A percentile compares a stretch with the other conserved stretches of the same genome.
Conservation (phyloP, 768 basidiomycete genomes). For the Punctularia strigosozonata region DNA sequence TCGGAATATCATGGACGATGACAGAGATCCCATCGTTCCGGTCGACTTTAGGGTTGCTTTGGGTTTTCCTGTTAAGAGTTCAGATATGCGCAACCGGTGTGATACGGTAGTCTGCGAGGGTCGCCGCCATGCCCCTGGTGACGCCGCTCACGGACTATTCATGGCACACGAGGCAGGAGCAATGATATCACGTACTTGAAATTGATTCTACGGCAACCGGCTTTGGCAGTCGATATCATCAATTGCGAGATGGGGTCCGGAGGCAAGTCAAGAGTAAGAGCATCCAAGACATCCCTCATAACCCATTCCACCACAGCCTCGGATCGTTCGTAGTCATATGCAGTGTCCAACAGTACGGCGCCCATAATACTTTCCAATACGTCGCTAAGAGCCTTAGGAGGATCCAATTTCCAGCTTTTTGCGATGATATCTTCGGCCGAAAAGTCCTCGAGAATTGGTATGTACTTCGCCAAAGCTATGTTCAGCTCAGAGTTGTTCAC, state of each 20-base stretch:
- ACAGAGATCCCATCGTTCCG: slow-evolving; percentile 43
- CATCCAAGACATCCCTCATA: slow-evolving; percentile 56
- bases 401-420: slow-evolving; percentile 71
- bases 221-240: slow-evolving; percentile 48
- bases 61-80: slow-evolving; percentile 24
- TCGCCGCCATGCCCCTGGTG: no score
- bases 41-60: slow-evolving; percentile 30
- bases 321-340: slow-evolving; percentile 60
- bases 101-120: slow-evolving; percentile 5
- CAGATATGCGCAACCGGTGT: slow-evolving; percentile 12
- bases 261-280: slow-evolving; percentile 45
- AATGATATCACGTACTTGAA: slow-evolving; percentile 29
- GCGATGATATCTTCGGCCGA: slow-evolving; percentile 50
- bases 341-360: slow-evolving; percentile 72
- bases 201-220: slow-evolving; percentile 41
- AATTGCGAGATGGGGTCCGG: slow-evolving; percentile 67
- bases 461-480: slow-evolving; percentile 47
- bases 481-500: slow-evolving; percentile 59
- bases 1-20: slow-evolving; percentile 40
- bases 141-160: background rate
- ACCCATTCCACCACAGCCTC: slow-evolving; percentile 45
- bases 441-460: slow-evolving; percentile 44
- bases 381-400: slow-evolving; percentile 79
- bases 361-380: slow-evolving; percentile 79
- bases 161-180: background rate